Percentiles rank a stretch among this genome's conserved stretches.
Conservation (phyloP, 2,329 filamentous ascomycete genomes). For the Alternaria hordeiaustralica region DNA sequence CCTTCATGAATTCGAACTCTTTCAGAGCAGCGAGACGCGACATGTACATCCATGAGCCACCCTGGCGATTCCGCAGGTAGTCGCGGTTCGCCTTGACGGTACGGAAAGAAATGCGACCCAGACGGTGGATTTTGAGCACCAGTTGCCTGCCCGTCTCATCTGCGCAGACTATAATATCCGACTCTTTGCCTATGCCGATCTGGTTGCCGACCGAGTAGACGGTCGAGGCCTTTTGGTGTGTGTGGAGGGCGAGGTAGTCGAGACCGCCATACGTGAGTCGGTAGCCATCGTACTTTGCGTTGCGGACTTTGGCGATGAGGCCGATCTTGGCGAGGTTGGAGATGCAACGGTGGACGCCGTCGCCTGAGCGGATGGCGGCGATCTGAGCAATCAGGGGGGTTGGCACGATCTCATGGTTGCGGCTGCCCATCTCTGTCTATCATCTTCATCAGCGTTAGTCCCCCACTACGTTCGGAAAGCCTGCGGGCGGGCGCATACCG, state of each 20-base stretch:
- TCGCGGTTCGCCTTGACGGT: slow-evolving; percentile 95
- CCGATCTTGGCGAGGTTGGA: slow-evolving; percentile 90
- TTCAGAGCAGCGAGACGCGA: slow-evolving; percentile 90
- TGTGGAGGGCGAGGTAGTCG: slow-evolving; percentile 95
- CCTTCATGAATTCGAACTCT: slow-evolving; percentile 94
- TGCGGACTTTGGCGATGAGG: slow-evolving; percentile 90
- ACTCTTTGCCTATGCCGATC: slow-evolving; percentile 96
- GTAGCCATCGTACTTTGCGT: slow-evolving; percentile 97
- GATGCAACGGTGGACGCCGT: slow-evolving; percentile 84
- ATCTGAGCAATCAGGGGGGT: slow-evolving; percentile 86
- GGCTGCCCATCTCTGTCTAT: slow-evolving; percentile 90
- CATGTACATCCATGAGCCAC: slow-evolving; percentile 97
- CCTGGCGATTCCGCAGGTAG: slow-evolving; percentile 82
- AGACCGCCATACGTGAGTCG: slow-evolving; percentile 94
- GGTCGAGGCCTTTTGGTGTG: slow-evolving; percentile 77
- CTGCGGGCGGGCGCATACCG: slow-evolving; percentile 61
- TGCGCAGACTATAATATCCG: slow-evolving; percentile 93
- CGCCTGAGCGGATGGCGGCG: slow-evolving; percentile 74
- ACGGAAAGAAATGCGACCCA: slow-evolving; percentile 95
- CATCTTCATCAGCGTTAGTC: slow-evolving; percentile 47
- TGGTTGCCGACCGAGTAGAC: slow-evolving; percentile 94
- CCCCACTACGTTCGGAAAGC: slow-evolving; percentile 29
- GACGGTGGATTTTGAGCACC: slow-evolving; percentile 93
- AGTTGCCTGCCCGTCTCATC: slow-evolving; percentile 76
- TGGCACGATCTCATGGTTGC: slow-evolving; percentile 96